Percentiles rank a stretch among this genome's conserved stretches.
Evolutionary conservation across 2,329 filamentous ascomycete species (phyloP).

Genomic region (Sporothrix sp.): DNA sequence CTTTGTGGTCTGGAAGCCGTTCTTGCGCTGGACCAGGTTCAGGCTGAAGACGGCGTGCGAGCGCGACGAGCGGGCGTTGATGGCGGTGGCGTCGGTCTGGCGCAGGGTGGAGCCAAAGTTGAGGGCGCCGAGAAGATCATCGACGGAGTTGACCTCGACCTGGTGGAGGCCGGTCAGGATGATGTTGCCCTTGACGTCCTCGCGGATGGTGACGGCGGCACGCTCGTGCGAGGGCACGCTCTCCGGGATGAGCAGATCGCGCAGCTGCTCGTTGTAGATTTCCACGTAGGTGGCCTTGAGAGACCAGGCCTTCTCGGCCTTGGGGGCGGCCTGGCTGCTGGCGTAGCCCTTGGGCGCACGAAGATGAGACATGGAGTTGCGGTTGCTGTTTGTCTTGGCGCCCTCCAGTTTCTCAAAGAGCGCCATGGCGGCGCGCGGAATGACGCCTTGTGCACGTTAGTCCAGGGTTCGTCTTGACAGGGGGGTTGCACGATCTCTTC

Average conservation of each 20-base stretch:
- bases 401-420: conserved; percentile 82
- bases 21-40: conserved; percentile 81
- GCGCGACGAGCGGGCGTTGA: conserved; percentile 94
- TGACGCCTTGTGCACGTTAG: conserved; percentile 56
- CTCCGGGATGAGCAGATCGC: conserved; percentile 80
- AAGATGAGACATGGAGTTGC: conserved; percentile 65
- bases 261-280: conserved; percentile 95
- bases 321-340: conserved; percentile 36
- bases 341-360: conserved; percentile 70
- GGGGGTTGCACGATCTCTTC: too few species aligned
- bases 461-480: neutral
- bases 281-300: conserved; percentile 91
- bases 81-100: conserved; percentile 92
- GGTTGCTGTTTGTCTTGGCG: conserved; percentile 35
- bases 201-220: conserved; percentile 75
- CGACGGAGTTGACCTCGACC: conserved; percentile 79
- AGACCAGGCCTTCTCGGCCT: conserved; percentile 70
- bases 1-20: conserved; percentile 39
- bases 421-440: conserved; percentile 76
- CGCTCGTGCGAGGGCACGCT: conserved; percentile 60
- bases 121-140: conserved; percentile 80
- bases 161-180: conserved; percentile 83
- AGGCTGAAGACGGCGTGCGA: conserved; percentile 96
- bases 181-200: conserved; percentile 91
- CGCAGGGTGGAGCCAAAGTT: conserved; percentile 90